Evolutionary conservation across 805 yeast genomes (phyloP), one percentile per base, ranked within the genome.

Genomic region (Lachancea waltii): DNA sequence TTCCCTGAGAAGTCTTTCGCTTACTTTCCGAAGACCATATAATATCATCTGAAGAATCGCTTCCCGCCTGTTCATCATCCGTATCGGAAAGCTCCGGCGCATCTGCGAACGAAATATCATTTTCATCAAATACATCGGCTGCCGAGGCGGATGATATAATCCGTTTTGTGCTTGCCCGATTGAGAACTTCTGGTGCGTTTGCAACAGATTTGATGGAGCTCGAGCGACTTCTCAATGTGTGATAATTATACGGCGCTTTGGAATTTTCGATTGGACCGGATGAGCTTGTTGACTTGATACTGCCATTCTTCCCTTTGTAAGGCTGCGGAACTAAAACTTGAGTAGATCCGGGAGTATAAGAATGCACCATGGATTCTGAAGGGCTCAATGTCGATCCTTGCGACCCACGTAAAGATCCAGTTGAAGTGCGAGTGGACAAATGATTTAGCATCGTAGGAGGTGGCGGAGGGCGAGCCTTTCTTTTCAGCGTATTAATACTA

Each of bases 41-140:
- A 19, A 55, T 55, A 14, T 49, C 56, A 33, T 48, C 56, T 7
- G 63, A 52, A 10, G 57, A 50, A 16, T 51, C 50, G 29, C 54
- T 50, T 9, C 50, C 46, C 29, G 44, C 44, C 2, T 39, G 42
- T 15, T 73, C 81, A 33, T 69, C 79, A 35, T 72, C 79, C 1
- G 70, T 65, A 28, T 67, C 74, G n/a, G 68, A 69, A 30, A 74
- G 60, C 3, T 52, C 65, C 0, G 95, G 92, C 0, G 80, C 89
- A 44, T 73, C 79, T n/a, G 74, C 82, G 63, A 89, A 89, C 2
- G 78, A 73, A 22, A 86, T 72, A 2, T 68, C 72, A 50, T 83
- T 84, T 46, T 86, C 95, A 32, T 69, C 70, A 61, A 83, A 84
- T 11, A 75, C 72, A 49, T 75, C 81, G 4, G 60, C 64, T 14